Base-by-base conservation (phyloP, 768 basidiomycete species). In the Tulasnella sp. region DNA sequence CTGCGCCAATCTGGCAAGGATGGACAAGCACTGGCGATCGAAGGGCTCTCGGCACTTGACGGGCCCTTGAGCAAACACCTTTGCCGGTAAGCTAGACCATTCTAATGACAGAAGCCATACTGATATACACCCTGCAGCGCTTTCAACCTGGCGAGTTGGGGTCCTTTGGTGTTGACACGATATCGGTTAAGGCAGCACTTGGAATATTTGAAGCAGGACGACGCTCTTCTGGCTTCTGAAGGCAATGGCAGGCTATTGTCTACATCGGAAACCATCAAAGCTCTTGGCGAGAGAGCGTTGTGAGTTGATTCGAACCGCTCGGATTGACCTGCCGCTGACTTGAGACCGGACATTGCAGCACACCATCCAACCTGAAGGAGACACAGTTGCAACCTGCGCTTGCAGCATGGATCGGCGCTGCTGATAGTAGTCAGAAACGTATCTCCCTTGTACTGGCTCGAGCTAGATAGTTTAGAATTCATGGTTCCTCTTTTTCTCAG, bases 271-370 rank as follows among this genome's bases (percentile, higher is more conserved):
- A 71, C 89, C 4, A 72, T 75, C 27, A 79, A 85, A 57, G 83
- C 85, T 2, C 74, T 91, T 12, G 73, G 78, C 60, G 87, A 89
- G 68, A 82, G 89, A 60, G 89, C 85, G 65, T 75, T 89, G 88
- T 90, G 67, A 67, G 85, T 75, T 21, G 10, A 8, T 15, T 7
- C n/a, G 45, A 19, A 10, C n/a, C 8, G n/a, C 45, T 19, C 10
- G 25, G 45, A 19, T 48, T 5, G 45, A 43, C 19, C n/a, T 48
- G n/a, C 25, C 10, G 8, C 5, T 27, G 5, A 12, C 19, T 41
- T 25, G 34, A 42, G 19, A 4, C 41, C 22, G n/a, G n/a, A n/a
- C n/a, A 24, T 27, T 3, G 31, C 49, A 59, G 57, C 30, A 29
- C 49, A 30, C n/a, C 31, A 24, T 29, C 46, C 4, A 31, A 42